phyloP scores from a whole-genome alignment of 2,329 filamentous ascomycete genomes.

The Aureobasidium sp. region DNA sequence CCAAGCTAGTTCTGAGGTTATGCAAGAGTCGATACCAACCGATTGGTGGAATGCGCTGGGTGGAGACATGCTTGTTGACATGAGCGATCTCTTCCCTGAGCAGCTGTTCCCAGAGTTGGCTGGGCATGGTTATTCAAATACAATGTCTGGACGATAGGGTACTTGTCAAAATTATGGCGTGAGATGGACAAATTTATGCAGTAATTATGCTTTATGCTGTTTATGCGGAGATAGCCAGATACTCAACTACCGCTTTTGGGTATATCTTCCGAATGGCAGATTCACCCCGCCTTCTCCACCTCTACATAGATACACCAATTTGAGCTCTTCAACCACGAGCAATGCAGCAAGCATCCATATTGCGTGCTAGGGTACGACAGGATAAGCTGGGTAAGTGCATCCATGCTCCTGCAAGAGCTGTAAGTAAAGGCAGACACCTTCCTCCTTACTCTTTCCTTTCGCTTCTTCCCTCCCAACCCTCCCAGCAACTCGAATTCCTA shows the following conservation, averaged over 20 bases:
- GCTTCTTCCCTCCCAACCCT: background rate
- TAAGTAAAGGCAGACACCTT: background rate
- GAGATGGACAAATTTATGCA: background rate
- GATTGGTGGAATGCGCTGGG: constrained; percentile 6
- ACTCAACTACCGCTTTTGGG: background rate
- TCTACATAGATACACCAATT: background rate
- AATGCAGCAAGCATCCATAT: background rate
- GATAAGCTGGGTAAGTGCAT: background rate
- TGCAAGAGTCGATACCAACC: background rate
- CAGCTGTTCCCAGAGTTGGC: background rate
- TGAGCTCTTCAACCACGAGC: background rate
- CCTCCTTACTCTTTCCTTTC: background rate
- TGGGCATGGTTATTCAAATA: background rate
- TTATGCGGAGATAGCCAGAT: background rate
- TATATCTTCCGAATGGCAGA: background rate
- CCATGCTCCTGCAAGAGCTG: background rate
- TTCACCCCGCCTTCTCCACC: constrained; percentile 7
- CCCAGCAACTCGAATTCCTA: too few species aligned
- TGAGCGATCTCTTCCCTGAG: background rate
- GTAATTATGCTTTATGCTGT: background rate
- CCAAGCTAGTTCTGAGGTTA: background rate
- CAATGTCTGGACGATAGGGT: background rate
- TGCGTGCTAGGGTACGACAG: background rate
- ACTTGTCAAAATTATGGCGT: too few species aligned
- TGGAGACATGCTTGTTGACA: background rate